Evolutionary conservation across 139 green algal species (phyloP), one percentile per base, ranked within the genome.

Genomic region (Astrephomene gubernaculifera): DNA sequence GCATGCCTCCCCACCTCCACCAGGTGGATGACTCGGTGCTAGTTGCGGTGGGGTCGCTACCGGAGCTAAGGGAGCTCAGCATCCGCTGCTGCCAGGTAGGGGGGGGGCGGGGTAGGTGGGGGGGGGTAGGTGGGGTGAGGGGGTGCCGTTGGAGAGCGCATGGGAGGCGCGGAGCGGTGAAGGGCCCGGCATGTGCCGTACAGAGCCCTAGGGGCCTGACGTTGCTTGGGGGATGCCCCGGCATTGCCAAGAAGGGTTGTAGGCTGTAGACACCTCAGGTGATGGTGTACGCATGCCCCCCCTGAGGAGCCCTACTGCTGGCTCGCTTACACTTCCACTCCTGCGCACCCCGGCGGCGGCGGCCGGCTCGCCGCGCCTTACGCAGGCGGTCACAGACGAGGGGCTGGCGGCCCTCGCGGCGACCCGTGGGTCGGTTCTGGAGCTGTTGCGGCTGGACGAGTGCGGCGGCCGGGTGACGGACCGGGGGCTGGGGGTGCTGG

Each of bases 391-490:
- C 0, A 81, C 76, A 10, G 88, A 93, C 63, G 82, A 61, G 4
- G 85, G 57, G 4, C 64, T 93, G 25, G 70, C 31, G 7, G 87
- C 75, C 1, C 71, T 93, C 5, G 91, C 91, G 4, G 89, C 86
- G 36, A 41, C n/a, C 31, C 35, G 45, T 3, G 78, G 78, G 7
- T 74, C 86, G 21, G n/a, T 60, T 17, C 86, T 96, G 36, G 64
- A 84, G 71, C 69, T 65, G 36, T 80, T 96, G 10, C n/a, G 49
- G 8, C 49, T 92, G 2, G 91, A 95, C 52, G 85, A 91, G 2
- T 86, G 83, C 68, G 71, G 81, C 14, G 36, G 43, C 31, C 44
- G 61, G 8, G 41, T 92, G 29, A 87, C 71, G 24, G 92, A 94
- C 67, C 57, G 35, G 0, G 86, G 74, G 10, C 31, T 95, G 9